Evolutionary conservation across 164 flowering plant genomes (phyloP).

Genomic region (Houttuynia cordata): DNA sequence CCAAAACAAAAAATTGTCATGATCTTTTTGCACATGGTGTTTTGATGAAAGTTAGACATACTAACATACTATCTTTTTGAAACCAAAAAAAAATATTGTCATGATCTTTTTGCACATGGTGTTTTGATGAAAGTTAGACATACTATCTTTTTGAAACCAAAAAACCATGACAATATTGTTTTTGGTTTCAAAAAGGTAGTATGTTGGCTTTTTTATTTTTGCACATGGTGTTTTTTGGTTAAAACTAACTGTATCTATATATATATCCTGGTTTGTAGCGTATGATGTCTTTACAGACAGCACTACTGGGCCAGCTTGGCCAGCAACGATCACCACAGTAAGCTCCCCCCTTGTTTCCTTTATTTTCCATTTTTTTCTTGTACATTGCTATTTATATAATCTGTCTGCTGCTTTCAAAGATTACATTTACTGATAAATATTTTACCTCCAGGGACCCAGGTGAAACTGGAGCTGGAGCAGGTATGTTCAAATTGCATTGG

Average conservation of each 20-base stretch:
- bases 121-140: no score
- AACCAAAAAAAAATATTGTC: no score
- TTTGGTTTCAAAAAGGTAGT: no score
- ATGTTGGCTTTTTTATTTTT: neutral
- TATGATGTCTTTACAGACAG: conserved; percentile 43
- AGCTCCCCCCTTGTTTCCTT: conserved; percentile 13
- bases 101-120: no score
- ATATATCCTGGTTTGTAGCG: conserved; percentile 31
- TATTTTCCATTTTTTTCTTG: neutral
- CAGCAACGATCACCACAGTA: conserved; percentile 39
- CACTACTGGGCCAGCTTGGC: conserved; percentile 30
- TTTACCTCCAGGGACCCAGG: conserved; percentile 37
- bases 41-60: no score
- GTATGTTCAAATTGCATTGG: conserved; percentile 14
- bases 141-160: no score
- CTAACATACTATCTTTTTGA: no score
- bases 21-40: no score
- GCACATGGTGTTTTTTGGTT: neutral
- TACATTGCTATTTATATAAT: no score
- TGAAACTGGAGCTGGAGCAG: conserved; percentile 40
- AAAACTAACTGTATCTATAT: neutral
- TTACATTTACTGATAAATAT: neutral
- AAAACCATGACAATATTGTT: no score
- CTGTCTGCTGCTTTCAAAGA: neutral
- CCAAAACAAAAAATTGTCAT: no score